Evolutionary conservation across 225 moss, liverwort and hornwort genomes (phyloP).

Genomic region (Polytrichum commune): DNA sequence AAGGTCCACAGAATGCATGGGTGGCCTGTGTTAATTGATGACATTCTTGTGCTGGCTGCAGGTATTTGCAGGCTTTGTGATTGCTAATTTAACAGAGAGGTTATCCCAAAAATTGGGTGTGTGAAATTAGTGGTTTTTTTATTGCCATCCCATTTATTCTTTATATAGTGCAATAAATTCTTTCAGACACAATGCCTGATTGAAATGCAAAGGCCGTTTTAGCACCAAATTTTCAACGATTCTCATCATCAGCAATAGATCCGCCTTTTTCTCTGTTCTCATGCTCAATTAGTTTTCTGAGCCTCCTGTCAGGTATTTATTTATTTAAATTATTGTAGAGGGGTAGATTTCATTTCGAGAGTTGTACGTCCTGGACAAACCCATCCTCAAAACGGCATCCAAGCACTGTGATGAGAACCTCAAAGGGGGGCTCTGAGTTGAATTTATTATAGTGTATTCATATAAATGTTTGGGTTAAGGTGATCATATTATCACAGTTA

Average conservation of each 20-base stretch:
- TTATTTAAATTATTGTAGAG: too few species aligned
- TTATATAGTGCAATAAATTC: constrained; percentile 31
- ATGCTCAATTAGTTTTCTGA: too few species aligned
- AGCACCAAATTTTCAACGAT: too few species aligned
- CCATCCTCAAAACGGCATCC: background rate
- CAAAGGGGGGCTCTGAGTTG: constrained; percentile 1
- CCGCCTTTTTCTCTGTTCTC: too few species aligned
- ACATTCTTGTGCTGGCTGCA: constrained; percentile 22
- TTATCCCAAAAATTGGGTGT: constrained; percentile 70
- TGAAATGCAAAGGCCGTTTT: too few species aligned
- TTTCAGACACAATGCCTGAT: background rate
- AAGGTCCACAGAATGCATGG: background rate
- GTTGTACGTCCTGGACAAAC: background rate
- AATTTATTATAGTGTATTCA: too few species aligned
- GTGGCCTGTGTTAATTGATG: background rate
- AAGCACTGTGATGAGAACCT: background rate
- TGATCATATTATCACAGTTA: too few species aligned
- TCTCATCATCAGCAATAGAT: too few species aligned
- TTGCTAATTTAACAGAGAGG: constrained; percentile 83
- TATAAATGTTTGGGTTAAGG: too few species aligned
- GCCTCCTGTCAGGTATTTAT: too few species aligned
- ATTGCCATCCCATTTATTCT: constrained; percentile 26
- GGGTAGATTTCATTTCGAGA: too few species aligned
- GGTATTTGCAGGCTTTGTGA: constrained; percentile 98
- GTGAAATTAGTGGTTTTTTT: constrained; percentile 44